Evolutionary conservation across 805 yeast genomes (phyloP), one percentile per base, ranked within the genome.

Genomic region (Pichia paraexigua): DNA sequence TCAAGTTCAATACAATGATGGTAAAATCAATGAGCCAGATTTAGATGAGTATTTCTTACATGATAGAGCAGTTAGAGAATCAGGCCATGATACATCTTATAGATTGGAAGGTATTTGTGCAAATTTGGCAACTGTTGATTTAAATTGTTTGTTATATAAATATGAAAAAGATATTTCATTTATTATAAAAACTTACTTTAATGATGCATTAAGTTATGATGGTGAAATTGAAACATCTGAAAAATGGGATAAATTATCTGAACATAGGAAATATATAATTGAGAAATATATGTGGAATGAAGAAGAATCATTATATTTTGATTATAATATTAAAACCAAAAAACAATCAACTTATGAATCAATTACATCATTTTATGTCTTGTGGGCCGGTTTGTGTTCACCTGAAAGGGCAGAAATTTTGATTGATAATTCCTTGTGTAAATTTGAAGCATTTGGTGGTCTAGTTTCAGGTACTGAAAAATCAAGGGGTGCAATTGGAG

Each of bases 51-150:
- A 87, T 64, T 87, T 92, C 64, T 66, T 87, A 47, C 96, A 92
- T 63, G 99, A 92, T 66, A 75, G 97, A 53, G 97, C 95, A 1
- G 95, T 92, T 12, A 79, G 99, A 63, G 99, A 92, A 68, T 83
- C 94, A 32, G 99, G 99, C 1, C 98, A 94, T 65, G 99, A 92
- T 64, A 94, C 98, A 0, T 76, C 92, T 2, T 89, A 91, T 62
- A 75, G 99, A 60, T 72, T 94, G 49, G 97, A 91, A 68, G 95
- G 95, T 40, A 78, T 80, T 43, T 89, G 96, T 67, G 97, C 96
- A 0, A 73, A 86, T 63, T 71, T 92, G 58, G 97, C 95, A 1
- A 92, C 98, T 0, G 83, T 92, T 46, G 99, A 92, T 65, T 74
- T 92, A 62, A 90, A 91, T 67, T 76, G 94, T 6, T 70, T 94